These are phyloP conservation scores for Oryza punctata DNA, from an alignment of 176 grass and related monocot genomes.

Conservation along the genomic window DNA sequence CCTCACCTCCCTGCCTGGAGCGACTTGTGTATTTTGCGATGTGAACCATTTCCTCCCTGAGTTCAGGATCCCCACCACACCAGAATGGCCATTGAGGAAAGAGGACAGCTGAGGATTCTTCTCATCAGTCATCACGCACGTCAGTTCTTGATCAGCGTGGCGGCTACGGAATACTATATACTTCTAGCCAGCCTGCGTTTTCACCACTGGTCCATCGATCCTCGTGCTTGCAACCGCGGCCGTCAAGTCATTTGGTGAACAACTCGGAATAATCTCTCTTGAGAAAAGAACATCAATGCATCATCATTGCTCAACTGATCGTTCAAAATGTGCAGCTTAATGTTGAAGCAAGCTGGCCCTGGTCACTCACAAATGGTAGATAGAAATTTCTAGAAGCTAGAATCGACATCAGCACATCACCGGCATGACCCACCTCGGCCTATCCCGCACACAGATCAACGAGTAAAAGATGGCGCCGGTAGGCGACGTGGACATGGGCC, in stretches of 20 bases:
- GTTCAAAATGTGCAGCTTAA: not conserved
- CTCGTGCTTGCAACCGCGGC: too few species aligned
- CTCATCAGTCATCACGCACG: not conserved
- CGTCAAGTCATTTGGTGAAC: not conserved
- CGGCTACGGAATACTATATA: too few species aligned
- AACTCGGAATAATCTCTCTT: not conserved
- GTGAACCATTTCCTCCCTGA: not conserved
- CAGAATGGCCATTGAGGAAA: too few species aligned
- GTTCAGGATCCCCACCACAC: too few species aligned
- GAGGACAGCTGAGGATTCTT: not conserved
- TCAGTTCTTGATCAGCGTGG: not conserved
- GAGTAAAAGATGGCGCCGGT: not conserved
- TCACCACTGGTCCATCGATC: not conserved
- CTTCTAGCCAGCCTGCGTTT: not conserved
- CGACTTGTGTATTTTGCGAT: too few species aligned
- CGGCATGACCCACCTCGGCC: not conserved
- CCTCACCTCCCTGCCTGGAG: not conserved
- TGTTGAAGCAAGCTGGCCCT: not conserved
- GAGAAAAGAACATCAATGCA: not conserved
- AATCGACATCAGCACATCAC: not conserved
- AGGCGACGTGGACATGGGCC: constrained; percentile 12
- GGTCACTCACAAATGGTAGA: not conserved
- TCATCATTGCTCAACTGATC: not conserved
- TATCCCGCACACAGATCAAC: constrained; percentile 19
- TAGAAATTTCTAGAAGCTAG: not conserved